Percentiles rank a stretch among this genome's conserved stretches.
Evolutionary conservation across 2,329 filamentous ascomycete species (phyloP).

Genomic region (Pseudogymnoascus sp.): DNA sequence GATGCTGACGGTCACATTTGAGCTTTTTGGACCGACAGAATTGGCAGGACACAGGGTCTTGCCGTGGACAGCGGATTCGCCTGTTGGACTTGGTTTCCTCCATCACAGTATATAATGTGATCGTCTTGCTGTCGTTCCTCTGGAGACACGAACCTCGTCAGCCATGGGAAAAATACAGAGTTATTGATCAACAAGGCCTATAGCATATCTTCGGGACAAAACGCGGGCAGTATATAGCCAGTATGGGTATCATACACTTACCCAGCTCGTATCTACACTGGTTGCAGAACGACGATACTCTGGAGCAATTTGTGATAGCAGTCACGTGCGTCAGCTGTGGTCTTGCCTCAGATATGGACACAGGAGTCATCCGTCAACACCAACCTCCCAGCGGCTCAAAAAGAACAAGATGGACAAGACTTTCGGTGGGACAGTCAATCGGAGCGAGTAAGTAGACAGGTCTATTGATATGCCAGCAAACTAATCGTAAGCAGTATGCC

Average conservation of each 20-base stretch:
- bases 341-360: background rate
- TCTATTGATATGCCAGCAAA: background rate
- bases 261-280: background rate
- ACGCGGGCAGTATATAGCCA: background rate
- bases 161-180: background rate
- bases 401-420: background rate
- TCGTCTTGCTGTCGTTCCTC: background rate
- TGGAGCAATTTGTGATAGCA: background rate
- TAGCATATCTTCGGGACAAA: background rate
- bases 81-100: background rate
- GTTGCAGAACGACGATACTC: background rate
- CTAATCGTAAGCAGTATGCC: background rate
- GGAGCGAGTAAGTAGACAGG: background rate
- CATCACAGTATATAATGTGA: background rate
- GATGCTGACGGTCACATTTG: slow-evolving; percentile 22
- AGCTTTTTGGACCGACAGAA: slow-evolving; percentile 23
- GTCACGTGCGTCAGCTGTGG: background rate
- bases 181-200: background rate
- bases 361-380: background rate
- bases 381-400: background rate
- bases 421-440: background rate
- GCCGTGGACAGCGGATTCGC: slow-evolving; percentile 15
- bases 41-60: slow-evolving; percentile 23
- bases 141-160: background rate
- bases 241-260: background rate